Conservation (phyloP, 108 stramenopile species). For the Nitzschia sp. region DNA sequence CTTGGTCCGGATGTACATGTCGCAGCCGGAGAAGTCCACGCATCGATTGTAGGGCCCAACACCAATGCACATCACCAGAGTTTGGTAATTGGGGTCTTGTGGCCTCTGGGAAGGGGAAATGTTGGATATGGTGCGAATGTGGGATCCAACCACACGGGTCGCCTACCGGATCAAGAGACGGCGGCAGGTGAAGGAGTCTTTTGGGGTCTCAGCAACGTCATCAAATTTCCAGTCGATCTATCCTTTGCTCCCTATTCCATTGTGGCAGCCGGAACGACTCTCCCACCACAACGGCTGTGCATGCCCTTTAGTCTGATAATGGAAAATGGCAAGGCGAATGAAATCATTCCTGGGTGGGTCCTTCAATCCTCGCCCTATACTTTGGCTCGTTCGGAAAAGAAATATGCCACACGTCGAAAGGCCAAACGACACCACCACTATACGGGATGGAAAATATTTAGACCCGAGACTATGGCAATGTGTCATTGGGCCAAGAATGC, state of each 20-base stretch:
- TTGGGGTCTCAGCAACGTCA: constrained; percentile 83
- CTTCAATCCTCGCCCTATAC: constrained; percentile 84
- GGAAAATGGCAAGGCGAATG: constrained; percentile 51
- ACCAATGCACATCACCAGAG: constrained; percentile 91
- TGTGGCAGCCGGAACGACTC: constrained; percentile 87
- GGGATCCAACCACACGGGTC: constrained; percentile 95
- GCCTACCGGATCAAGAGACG: constrained; percentile 92
- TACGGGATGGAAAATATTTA: constrained; percentile 80
- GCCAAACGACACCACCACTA: constrained; percentile 72
- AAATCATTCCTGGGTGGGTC: constrained; percentile 91
- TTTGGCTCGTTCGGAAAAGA: constrained; percentile 76
- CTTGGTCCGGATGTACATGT: constrained; percentile 89
- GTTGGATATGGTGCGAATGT: constrained; percentile 95
- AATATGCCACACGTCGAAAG: constrained; percentile 75
- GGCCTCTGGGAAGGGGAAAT: constrained; percentile 94
- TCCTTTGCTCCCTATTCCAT: constrained; percentile 86
- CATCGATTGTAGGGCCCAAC: constrained; percentile 84
- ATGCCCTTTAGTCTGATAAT: constrained; percentile 89
- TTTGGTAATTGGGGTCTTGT: constrained; percentile 86
- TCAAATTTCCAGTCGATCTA: constrained; percentile 93
- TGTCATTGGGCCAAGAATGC: constrained; percentile 52
- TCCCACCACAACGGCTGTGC: constrained; percentile 83
- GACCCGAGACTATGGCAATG: constrained; percentile 60
- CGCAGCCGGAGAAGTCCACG: constrained; percentile 77
- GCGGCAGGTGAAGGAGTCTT: constrained; percentile 91